phyloP scores from a whole-genome alignment of 2,329 filamentous ascomycete genomes.

The Fusarium redolens region DNA sequence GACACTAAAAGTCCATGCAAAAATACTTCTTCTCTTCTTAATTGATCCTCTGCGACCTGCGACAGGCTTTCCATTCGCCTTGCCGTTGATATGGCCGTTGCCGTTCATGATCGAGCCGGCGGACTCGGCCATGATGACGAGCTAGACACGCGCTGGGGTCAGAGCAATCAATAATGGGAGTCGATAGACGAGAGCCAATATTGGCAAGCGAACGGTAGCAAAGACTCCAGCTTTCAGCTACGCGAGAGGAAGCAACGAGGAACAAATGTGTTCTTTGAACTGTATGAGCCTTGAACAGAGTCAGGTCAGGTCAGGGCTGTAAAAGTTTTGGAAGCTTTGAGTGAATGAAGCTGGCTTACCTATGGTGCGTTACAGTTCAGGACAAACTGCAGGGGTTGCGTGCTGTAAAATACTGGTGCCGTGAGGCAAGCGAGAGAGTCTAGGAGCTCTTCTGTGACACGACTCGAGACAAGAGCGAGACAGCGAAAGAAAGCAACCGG shows the following conservation, averaged over 20 bases:
- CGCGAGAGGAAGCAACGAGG: conserved; percentile 7
- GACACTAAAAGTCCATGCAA: conserved; percentile 58
- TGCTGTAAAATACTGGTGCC: conserved; percentile 12
- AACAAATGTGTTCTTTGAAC: conserved; percentile 22
- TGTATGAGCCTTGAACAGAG: conserved; percentile 17
- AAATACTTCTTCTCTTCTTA: conserved; percentile 45
- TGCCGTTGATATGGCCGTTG: conserved; percentile 55
- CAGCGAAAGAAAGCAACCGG: conserved; percentile 8
- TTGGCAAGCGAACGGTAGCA: conserved; percentile 20
- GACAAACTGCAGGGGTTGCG: conserved; percentile 26
- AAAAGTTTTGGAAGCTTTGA: conserved; percentile 26
- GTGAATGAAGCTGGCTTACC: conserved; percentile 25
- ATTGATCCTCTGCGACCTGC: conserved; percentile 35
- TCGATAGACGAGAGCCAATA: conserved; percentile 15
- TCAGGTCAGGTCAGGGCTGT: conserved; percentile 27
- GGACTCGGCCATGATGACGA: conserved; percentile 51
- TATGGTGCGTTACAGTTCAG: conserved; percentile 4
- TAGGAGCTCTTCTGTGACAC: conserved; percentile 39
- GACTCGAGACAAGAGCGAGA: conserved; percentile 42
- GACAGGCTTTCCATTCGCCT: conserved; percentile 45
- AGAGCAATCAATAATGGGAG: conserved; percentile 17
- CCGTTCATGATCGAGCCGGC: conserved; percentile 49
- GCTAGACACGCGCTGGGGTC: conserved; percentile 30
- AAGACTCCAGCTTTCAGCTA: conserved; percentile 10
- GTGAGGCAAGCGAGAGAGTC: conserved; percentile 24